Conservation (phyloP, 768 basidiomycete species). For the Collybia nuda region DNA sequence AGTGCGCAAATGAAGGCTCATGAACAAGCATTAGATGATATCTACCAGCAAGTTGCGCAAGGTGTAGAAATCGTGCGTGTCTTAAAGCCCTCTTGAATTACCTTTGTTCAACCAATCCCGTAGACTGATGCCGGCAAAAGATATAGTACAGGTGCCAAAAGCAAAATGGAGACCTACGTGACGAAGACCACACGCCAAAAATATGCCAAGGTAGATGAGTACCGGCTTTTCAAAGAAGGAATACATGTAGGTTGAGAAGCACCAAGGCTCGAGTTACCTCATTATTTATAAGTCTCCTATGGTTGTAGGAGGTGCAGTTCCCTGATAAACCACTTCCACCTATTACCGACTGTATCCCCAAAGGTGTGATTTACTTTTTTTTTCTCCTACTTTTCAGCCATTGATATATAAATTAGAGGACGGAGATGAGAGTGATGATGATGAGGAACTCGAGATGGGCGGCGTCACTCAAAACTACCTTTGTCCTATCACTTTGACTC, state of each 20-base stretch:
- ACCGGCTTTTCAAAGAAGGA: conserved; percentile 58
- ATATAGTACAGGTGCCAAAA: conserved; percentile 50
- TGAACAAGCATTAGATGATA: conserved; percentile 46
- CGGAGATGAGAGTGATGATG: conserved; percentile 79
- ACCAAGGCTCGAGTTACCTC: background rate
- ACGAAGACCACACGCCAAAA: conserved; percentile 75
- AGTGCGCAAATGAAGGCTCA: conserved; percentile 60
- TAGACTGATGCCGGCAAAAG: conserved; percentile 51
- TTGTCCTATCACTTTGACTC: conserved; percentile 75
- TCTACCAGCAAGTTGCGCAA: conserved; percentile 55
- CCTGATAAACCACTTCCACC: conserved; percentile 74
- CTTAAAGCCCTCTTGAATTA: background rate
- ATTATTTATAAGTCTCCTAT: background rate
- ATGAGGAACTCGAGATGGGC: conserved; percentile 88
- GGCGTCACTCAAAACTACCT: conserved; percentile 81
- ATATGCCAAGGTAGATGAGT: conserved; percentile 63
- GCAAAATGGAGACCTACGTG: conserved; percentile 44
- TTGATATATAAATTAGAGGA: conserved; percentile 50
- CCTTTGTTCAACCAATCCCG: conserved; percentile 1
- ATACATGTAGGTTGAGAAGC: conserved; percentile 54
- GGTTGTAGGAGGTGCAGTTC: conserved; percentile 61
- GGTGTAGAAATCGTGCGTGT: conserved; percentile 61
- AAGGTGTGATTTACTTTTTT: conserved; percentile 42
- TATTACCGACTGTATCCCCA: conserved; percentile 67
- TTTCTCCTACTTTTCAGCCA: background rate